Evolutionary conservation across 495 filamentous ascomycete species (phyloP).

Genomic region (Aspergillus sclerotiicarbonarius): DNA sequence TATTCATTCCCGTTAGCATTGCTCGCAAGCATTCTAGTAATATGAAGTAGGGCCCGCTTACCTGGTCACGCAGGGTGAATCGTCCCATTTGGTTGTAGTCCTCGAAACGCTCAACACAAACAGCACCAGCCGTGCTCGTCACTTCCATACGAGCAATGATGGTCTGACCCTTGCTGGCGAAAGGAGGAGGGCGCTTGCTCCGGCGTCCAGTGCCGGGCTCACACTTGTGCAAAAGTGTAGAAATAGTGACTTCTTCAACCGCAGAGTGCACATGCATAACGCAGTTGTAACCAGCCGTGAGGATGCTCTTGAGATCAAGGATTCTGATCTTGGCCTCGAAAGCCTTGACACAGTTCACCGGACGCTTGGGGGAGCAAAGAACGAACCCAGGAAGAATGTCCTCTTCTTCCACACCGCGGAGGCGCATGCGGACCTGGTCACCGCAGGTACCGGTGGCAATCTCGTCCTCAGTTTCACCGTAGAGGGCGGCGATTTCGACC

Average conservation of each 20-base stretch:
- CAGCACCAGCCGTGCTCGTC: conserved; percentile 74
- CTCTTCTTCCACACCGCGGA: conserved; percentile 95
- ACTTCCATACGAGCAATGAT: conserved; percentile 93
- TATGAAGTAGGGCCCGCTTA: conserved; percentile 34
- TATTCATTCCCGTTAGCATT: conserved; percentile 9
- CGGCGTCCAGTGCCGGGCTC: conserved; percentile 95
- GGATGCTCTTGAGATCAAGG: conserved; percentile 91
- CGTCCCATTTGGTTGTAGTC: conserved; percentile 93
- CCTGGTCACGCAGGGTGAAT: conserved; percentile 93
- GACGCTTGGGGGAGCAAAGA: conserved; percentile 84
- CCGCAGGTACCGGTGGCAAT: conserved; percentile 75
- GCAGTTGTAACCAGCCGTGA: conserved; percentile 86
- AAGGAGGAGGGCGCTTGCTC: conserved; percentile 88
- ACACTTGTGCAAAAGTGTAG: conserved; percentile 82
- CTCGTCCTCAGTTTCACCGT: conserved; percentile 97
- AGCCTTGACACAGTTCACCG: conserved; percentile 81
- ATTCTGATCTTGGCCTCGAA: conserved; percentile 98
- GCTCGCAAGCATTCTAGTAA: background rate
- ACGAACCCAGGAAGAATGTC: conserved; percentile 97
- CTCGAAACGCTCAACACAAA: conserved; percentile 91
- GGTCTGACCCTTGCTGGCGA: conserved; percentile 86
- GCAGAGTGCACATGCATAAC: conserved; percentile 88
- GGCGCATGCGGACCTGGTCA: conserved; percentile 89
- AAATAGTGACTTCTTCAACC: conserved; percentile 92
- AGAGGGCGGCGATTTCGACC: conserved; percentile 76